Evolutionary conservation across 257 asterid species (phyloP).

Genomic region (Fraxinus cuspidata): DNA sequence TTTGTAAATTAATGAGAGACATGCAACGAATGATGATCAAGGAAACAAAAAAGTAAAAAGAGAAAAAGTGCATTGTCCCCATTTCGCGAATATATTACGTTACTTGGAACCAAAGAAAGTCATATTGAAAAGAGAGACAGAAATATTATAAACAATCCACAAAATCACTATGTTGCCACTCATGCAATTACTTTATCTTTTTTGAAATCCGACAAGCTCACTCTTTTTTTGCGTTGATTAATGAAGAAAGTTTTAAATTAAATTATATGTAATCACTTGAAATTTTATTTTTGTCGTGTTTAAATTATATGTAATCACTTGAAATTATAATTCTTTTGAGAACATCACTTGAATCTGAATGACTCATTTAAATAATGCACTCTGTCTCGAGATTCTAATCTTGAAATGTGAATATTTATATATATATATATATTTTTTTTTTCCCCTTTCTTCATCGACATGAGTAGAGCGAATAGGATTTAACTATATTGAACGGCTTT

Average conservation of each 20-base stretch:
- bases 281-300: neutral
- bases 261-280: too few species aligned
- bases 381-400: too few species aligned
- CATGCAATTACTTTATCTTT: neutral
- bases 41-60: neutral
- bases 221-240: neutral
- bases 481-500: too few species aligned
- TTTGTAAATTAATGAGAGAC: neutral
- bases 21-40: neutral
- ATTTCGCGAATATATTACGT: neutral
- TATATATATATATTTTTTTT: too few species aligned
- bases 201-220: neutral
- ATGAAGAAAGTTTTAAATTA: neutral
- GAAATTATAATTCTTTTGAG: neutral
- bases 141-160: neutral
- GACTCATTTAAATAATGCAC: too few species aligned
- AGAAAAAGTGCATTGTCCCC: neutral
- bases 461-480: too few species aligned
- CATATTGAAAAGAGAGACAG: neutral
- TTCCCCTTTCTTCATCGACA: too few species aligned
- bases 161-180: neutral
- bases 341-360: neutral
- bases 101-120: constrained; percentile 4
- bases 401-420: too few species aligned
- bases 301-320: too few species aligned